These are phyloP conservation scores for Echria macrotheca DNA, from an alignment of 495 filamentous ascomycete species.

Conservation along the genomic window DNA sequence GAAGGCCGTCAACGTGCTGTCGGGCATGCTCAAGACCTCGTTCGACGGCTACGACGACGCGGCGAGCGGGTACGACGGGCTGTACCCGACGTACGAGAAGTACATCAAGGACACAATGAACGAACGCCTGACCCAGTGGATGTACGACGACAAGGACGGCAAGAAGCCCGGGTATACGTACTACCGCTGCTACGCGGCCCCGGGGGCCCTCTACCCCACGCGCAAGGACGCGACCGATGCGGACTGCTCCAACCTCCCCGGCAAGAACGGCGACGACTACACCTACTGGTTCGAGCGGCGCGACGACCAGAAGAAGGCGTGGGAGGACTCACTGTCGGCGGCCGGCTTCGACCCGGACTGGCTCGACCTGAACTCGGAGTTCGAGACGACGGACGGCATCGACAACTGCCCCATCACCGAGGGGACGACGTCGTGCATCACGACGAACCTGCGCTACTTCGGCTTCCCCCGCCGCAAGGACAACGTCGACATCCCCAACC, in stretches of 20 bases:
- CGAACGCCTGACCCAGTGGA: background rate
- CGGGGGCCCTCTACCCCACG: background rate
- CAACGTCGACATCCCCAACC: constrained; percentile 7
- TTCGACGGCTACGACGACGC: constrained; percentile 11
- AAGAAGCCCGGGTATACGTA: constrained; percentile 2
- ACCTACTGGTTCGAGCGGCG: constrained; percentile 4
- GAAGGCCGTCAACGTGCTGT: constrained; percentile 1
- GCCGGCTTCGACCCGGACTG: constrained; percentile 8
- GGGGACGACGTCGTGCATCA: background rate
- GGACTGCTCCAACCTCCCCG: background rate
- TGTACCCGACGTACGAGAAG: constrained; percentile 9
- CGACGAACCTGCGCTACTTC: background rate
- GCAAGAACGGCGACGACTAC: background rate
- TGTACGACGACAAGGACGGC: constrained; percentile 1
- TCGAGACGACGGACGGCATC: background rate
- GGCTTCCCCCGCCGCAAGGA: background rate
- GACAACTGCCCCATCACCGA: background rate
- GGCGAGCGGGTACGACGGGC: constrained; percentile 1
- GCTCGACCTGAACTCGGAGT: background rate
- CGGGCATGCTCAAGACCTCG: constrained; percentile 1
- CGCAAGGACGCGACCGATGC: background rate
- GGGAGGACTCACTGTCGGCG: constrained; percentile 4
- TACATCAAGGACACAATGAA: constrained; percentile 8
- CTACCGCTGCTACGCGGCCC: constrained; percentile 7
- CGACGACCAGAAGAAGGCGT: constrained; percentile 5